A percentile compares a stretch with the other conserved stretches of the same genome.
These are phyloP conservation scores for Pilasporangium apinafurcum DNA, from an alignment of 352 stramenopile species.

Conservation along the genomic window DNA sequence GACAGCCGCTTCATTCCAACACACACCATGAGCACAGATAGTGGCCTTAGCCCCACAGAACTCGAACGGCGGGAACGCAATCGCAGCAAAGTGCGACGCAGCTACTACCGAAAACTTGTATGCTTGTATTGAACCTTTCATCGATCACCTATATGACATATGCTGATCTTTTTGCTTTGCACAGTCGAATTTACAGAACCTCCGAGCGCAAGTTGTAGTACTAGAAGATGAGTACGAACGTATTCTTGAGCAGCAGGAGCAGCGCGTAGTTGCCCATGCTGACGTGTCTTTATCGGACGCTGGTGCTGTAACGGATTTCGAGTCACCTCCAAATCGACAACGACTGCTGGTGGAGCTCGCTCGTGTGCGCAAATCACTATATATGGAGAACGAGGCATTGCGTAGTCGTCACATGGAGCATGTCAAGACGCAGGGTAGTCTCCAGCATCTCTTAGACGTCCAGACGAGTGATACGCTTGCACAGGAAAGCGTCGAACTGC, in stretches of 20 bases:
- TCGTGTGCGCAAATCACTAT: constrained; percentile 24
- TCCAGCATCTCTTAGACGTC: constrained; percentile 38
- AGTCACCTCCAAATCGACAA: constrained; percentile 9
- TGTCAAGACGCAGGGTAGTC: constrained; percentile 34
- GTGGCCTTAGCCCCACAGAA: constrained; percentile 23
- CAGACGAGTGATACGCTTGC: constrained; percentile 16
- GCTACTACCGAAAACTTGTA: constrained; percentile 55
- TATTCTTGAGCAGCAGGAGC: constrained; percentile 23
- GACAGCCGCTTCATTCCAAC: neutral
- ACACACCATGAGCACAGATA: constrained; percentile 6
- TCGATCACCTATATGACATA: neutral
- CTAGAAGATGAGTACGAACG: constrained; percentile 37
- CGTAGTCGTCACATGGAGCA: constrained; percentile 24
- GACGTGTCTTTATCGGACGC: constrained; percentile 9
- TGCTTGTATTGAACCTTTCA: neutral
- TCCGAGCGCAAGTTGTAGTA: constrained; percentile 34
- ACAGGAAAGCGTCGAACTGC: constrained; percentile 1
- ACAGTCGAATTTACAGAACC: constrained; percentile 35
- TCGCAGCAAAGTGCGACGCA: constrained; percentile 41
- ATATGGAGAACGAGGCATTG: constrained; percentile 39
- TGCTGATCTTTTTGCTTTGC: neutral
- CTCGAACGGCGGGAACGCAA: constrained; percentile 39
- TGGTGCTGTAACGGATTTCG: constrained; percentile 10
- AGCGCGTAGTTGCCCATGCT: constrained; percentile 6
- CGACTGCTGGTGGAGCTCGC: constrained; percentile 21